Evolutionary conservation across 2,329 filamentous ascomycete genomes (phyloP).

Genomic region (Dactylellina leptospora): DNA sequence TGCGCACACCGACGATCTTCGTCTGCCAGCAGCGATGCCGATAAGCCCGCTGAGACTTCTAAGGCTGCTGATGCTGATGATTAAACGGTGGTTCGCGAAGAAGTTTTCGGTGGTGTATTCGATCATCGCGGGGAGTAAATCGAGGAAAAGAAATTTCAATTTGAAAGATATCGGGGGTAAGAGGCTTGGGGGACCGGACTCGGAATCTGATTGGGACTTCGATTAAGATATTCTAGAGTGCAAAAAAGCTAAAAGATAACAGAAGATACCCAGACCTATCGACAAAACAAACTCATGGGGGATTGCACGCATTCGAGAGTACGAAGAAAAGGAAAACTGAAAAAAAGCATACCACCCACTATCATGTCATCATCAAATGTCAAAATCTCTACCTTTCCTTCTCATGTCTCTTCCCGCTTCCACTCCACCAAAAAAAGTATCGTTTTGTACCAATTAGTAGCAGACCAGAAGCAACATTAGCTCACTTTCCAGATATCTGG

Average conservation of each 20-base stretch:
- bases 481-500: too few relatives aligned
- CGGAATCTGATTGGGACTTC: conserved; percentile 1
- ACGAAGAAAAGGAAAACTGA: not conserved
- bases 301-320: not conserved
- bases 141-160: not conserved
- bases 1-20: conserved; percentile 9
- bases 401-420: too few relatives aligned
- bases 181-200: not conserved
- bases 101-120: not conserved
- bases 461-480: too few relatives aligned
- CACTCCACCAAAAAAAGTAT: too few relatives aligned
- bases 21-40: too few relatives aligned
- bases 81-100: not conserved
- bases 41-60: conserved; percentile 9
- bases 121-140: not conserved
- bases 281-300: not conserved
- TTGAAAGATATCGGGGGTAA: not conserved
- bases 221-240: not conserved
- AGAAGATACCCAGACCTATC: not conserved
- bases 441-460: too few relatives aligned
- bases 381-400: too few relatives aligned
- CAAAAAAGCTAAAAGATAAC: not conserved
- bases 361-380: not conserved
- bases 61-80: not conserved
- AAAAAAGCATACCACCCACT: too few relatives aligned